A percentile compares a stretch with the other conserved stretches of the same genome.
Conservation (phyloP, 305 asterid species). For the Fraxinus albicans region DNA sequence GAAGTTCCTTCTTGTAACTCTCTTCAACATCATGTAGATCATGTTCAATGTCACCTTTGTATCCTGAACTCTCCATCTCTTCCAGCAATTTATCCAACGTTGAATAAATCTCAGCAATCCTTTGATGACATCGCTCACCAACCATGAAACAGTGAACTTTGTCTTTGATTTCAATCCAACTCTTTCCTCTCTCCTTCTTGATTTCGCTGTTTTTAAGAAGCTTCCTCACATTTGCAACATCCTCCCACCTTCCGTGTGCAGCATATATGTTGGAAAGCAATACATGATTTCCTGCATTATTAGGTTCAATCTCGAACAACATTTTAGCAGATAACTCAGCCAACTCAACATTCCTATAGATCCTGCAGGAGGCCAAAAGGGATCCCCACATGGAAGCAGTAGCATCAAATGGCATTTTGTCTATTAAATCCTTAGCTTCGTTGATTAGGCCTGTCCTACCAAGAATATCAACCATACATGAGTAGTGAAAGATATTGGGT, state of each 20-base stretch:
- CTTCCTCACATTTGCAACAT: background rate
- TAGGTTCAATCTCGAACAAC: slow-evolving; percentile 46
- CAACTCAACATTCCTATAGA: slow-evolving; percentile 33
- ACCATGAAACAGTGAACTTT: slow-evolving; percentile 44
- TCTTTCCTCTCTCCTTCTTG: slow-evolving; percentile 49
- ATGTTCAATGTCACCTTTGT: slow-evolving; percentile 34
- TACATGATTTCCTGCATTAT: slow-evolving; percentile 36
- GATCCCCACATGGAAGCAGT: slow-evolving; percentile 55
- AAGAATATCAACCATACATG: slow-evolving; percentile 52
- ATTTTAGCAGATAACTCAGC: slow-evolving; percentile 46
- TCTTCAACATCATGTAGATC: slow-evolving; percentile 46
- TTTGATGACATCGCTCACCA: slow-evolving; percentile 42
- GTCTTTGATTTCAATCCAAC: slow-evolving; percentile 49
- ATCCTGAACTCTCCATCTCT: slow-evolving; percentile 38
- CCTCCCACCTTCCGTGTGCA: background rate
- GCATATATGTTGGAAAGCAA: background rate
- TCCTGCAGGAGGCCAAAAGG: slow-evolving; percentile 32
- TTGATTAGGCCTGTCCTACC: slow-evolving; percentile 42
- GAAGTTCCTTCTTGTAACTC: slow-evolving; percentile 35
- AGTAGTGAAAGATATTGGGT: slow-evolving; percentile 42
- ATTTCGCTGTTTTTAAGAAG: slow-evolving; percentile 21
- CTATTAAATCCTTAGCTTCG: slow-evolving; percentile 44
- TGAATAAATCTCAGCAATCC: slow-evolving; percentile 34
- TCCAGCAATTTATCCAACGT: slow-evolving; percentile 36
- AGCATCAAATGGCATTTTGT: slow-evolving; percentile 46